Conservation (phyloP, 768 basidiomycete species). For the Gautieria morchelliformis region DNA sequence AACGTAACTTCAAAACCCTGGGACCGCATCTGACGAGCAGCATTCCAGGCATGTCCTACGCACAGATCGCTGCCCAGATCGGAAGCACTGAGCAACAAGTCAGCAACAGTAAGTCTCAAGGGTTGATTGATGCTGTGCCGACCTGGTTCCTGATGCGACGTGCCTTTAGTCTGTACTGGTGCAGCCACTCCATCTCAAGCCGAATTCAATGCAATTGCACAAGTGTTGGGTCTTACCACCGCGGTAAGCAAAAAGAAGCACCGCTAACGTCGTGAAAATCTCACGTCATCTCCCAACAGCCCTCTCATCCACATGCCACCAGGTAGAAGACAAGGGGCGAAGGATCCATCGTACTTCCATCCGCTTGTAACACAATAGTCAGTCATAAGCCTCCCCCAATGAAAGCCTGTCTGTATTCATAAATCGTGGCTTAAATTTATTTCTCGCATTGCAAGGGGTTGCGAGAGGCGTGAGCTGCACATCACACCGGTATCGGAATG, state of each 20-base stretch:
- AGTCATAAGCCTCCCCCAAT: too few relatives aligned
- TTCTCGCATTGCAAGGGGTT: too few relatives aligned
- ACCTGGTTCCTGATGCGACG: neutral
- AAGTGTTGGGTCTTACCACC: slow-evolving; percentile 29
- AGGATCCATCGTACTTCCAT: too few relatives aligned
- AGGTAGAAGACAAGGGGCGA: too few relatives aligned
- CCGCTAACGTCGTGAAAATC: neutral
- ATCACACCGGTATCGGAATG: too few relatives aligned
- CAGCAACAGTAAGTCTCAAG: slow-evolving; percentile 34
- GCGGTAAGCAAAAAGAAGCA: slow-evolving; percentile 20
- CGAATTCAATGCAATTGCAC: slow-evolving; percentile 43
- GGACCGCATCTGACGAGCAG: neutral
- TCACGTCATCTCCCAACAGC: neutral
- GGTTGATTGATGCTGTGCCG: neutral
- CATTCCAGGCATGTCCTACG: slow-evolving; percentile 38
- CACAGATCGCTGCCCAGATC: slow-evolving; percentile 36
- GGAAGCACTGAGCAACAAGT: slow-evolving; percentile 38
- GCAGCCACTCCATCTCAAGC: slow-evolving; percentile 28
- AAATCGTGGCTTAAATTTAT: too few relatives aligned
- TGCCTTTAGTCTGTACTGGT: slow-evolving; percentile 35
- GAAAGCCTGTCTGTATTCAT: too few relatives aligned
- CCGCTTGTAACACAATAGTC: too few relatives aligned
- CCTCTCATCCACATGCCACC: neutral
- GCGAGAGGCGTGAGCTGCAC: too few relatives aligned
- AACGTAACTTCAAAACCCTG: neutral